phyloP scores from a whole-genome alignment of 805 yeast genomes.

The Cyberlindnera sargentensis region DNA sequence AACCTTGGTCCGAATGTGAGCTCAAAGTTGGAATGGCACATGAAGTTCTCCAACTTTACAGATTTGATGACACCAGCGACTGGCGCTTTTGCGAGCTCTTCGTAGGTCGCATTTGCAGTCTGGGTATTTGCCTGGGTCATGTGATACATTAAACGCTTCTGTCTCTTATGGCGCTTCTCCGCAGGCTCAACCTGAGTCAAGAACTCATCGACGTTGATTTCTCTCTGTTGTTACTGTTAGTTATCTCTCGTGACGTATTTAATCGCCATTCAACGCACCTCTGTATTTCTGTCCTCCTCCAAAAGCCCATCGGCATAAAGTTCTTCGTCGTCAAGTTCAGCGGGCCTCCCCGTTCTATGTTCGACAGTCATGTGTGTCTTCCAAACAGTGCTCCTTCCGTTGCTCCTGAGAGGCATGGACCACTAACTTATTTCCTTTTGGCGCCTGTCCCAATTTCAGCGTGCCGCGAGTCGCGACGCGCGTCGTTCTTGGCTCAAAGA shows the following conservation, averaged over 20 bases:
- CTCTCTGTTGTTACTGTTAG: slow-evolving; percentile 1
- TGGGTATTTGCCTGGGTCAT: slow-evolving; percentile 15
- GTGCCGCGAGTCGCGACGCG: too few relatives aligned
- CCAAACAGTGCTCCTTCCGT: too few relatives aligned
- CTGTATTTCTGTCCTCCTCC: background rate
- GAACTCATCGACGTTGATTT: slow-evolving; percentile 14
- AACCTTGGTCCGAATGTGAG: slow-evolving; percentile 70
- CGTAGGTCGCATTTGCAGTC: background rate
- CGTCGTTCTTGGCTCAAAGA: too few relatives aligned
- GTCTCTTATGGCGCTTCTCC: slow-evolving; percentile 6
- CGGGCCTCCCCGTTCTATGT: background rate
- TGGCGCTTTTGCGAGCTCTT: background rate
- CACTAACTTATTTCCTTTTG: too few relatives aligned
- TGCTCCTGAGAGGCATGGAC: too few relatives aligned
- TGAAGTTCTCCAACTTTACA: slow-evolving; percentile 64
- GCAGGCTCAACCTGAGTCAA: slow-evolving; percentile 13
- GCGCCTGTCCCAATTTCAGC: too few relatives aligned
- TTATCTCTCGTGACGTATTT: too few relatives aligned
- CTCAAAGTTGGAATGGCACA: slow-evolving; percentile 84
- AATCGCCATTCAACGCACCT: background rate
- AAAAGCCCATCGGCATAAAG: background rate
- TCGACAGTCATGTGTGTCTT: slow-evolving; percentile 1
- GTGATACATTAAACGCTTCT: slow-evolving; percentile 1
- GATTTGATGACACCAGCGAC: slow-evolving; percentile 60
- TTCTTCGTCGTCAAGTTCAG: slow-evolving; percentile 1